Base-by-base conservation (phyloP, 139 green algal species). In the Bryopsis sp. region DNA sequence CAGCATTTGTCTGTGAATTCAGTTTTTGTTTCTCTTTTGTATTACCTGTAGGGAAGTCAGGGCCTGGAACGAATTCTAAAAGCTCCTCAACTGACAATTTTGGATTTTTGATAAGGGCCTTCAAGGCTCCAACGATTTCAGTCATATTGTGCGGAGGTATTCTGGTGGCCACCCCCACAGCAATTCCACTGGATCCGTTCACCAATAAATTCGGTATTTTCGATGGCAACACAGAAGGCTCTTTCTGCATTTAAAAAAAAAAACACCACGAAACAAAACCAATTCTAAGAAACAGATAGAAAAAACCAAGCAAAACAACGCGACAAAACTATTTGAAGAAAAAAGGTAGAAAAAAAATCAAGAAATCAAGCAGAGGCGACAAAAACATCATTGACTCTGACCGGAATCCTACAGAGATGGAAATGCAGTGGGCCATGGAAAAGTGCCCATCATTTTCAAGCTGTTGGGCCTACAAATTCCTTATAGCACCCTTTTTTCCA, bases 141-240 rank as follows among this genome's bases (percentile, higher is more conserved):
- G 58, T 33, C 68, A 99, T 70, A 80, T 98, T 99, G 81, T 99
- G 94, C 0, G 94, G 91, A 4, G 94, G 94, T 59, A 99, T 96
- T 62, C 78, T 84, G 39, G 94, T 98, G 47, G 94, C 92, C 48
- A 98, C 93, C 48, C 90, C 92, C 31, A 99, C 94, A 19, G 94
- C 94, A 60, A 99, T 98, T 46, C 94, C 94, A 2, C 63, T 81
- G 58, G 82, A 78, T 35, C 94, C 94, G 71, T 99, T 99, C 58
- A 99, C 73, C 2, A 99, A 87, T 43, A 99, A 79, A 59, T 92
- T 74, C 0, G 93, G 93, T 47, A 97, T 37, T 26, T 83, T 79
- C 0, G 92, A 86, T 22, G 94, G 94, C 57, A 99, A 83, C 64
- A 98, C 94, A 19, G 63, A 54, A 0, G 94, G 94, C 82, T 99